Evolutionary conservation across 164 flowering plant genomes (phyloP), one percentile per base, ranked within the genome.

Genomic region (Hamamelis virginiana): DNA sequence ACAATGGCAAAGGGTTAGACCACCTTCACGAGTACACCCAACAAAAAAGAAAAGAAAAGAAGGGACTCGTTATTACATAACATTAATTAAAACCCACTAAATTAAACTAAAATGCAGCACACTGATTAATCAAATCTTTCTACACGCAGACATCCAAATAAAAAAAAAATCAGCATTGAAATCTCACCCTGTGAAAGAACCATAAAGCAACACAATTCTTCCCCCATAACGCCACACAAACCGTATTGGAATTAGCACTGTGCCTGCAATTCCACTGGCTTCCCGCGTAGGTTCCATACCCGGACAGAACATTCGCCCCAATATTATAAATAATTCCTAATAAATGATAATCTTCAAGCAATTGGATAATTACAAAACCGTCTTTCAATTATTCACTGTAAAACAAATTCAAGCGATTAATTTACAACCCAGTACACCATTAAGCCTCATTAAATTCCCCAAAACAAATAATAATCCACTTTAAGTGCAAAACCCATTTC

Each of bases 1-100:
- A 84, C 98, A 93, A 91, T 45, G 80, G 85, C 72, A 84, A 69
- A 50, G 82, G 86, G 59, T 86, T 85, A 12, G 88, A 73, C 98
- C 98, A 93, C 86, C 98, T 93, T 72, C 66, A 63, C 12, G 11
- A 64, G 61, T 16, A 14, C 66, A 22, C 43, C 44, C 33, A 69
- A 12, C 44, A 28, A 69, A 12, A 68, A 64, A 50, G 19, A 65
- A 18, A 19, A 52, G 38, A 45, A 66, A 58, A 41, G 4, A 52
- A 43, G 50, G 38, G 63, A 33, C 41, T 33, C 55, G 52, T 8
- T 41, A 28, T 26, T 28, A 10, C 19, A 58, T 16, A 38, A 26
- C 26, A 26, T 58, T 38, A n/a, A 26, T 52, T 38, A 28, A 67
- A 19, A 12, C 1, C 48, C 44, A 27, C 43, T 60, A 65, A 38